Conservation (phyloP, 1,284 basidiomycete genomes). For the Pterulicium gracile region DNA sequence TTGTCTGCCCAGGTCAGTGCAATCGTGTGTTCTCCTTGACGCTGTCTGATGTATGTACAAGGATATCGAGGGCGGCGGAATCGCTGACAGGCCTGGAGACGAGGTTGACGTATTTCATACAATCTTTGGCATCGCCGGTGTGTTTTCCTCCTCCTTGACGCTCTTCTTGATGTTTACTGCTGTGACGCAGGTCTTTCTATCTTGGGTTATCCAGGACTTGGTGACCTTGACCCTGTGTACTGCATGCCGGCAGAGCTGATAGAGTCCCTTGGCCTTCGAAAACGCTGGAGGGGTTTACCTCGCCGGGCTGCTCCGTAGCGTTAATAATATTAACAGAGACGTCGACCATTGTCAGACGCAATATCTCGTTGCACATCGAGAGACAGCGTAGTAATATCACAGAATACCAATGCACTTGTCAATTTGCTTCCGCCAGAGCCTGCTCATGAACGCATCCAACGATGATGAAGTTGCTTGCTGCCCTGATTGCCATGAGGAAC, state of each 20-base stretch:
- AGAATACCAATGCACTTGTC: too few relatives aligned
- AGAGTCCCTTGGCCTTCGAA: constrained; percentile 53
- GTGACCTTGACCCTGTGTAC: constrained; percentile 87
- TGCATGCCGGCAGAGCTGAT: constrained; percentile 87
- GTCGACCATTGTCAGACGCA: too few relatives aligned
- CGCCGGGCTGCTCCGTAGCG: too few relatives aligned
- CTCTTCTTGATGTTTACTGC: background rate
- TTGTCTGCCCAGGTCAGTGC: constrained; percentile 71
- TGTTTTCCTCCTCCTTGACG: constrained; percentile 13
- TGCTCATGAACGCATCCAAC: too few relatives aligned
- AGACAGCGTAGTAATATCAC: too few relatives aligned
- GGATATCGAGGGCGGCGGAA: constrained; percentile 88
- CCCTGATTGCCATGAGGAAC: too few relatives aligned
- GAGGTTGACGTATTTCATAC: constrained; percentile 97
- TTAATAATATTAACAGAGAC: too few relatives aligned
- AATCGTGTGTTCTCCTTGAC: constrained; percentile 1
- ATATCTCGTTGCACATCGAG: too few relatives aligned
- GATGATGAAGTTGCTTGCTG: too few relatives aligned
- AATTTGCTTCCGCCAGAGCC: too few relatives aligned
- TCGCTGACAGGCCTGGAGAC: constrained; percentile 89
- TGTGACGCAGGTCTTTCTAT: constrained; percentile 78
- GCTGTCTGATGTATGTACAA: constrained; percentile 20
- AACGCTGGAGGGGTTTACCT: constrained; percentile 57
- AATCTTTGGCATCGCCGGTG: constrained; percentile 84
- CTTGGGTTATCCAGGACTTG: constrained; percentile 78